Evolutionary conservation across 2,329 filamentous ascomycete species (phyloP).

Genomic region (Alternaria incomplexa): DNA sequence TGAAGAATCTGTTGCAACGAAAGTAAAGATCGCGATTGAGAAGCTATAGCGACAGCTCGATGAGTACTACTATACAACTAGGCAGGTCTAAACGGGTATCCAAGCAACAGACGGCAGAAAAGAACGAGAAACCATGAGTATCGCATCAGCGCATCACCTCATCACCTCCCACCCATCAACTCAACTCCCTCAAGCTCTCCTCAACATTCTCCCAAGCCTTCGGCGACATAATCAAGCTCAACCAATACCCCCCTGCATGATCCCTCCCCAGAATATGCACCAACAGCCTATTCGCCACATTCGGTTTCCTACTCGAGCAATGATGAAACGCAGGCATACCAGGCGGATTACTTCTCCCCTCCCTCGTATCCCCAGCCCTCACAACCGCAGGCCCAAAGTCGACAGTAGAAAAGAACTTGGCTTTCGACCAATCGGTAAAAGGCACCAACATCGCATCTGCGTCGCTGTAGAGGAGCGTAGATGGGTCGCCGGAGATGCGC

Average conservation of each 20-base stretch:
- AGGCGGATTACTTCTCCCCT: constrained; percentile 10
- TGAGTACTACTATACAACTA: background rate
- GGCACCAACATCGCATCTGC: constrained; percentile 15
- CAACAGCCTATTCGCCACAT: constrained; percentile 10
- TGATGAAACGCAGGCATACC: constrained; percentile 21
- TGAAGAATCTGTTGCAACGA: background rate
- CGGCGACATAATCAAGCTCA: constrained; percentile 11
- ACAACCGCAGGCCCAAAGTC: constrained; percentile 29
- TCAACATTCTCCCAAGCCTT: constrained; percentile 19
- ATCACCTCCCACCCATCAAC: background rate
- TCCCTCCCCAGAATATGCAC: constrained; percentile 23
- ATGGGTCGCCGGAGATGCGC: constrained; percentile 18
- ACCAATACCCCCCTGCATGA: constrained; percentile 15
- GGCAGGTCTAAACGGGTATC: background rate
- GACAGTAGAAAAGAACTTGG: constrained; percentile 16
- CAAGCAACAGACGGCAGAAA: background rate
- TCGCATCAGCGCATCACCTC: background rate
- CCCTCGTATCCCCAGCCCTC: constrained; percentile 1
- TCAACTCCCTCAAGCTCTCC: constrained; percentile 2
- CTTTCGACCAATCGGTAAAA: constrained; percentile 23
- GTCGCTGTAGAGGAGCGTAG: constrained; percentile 20
- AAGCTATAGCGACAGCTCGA: background rate
- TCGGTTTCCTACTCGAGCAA: constrained; percentile 8
- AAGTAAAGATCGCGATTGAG: background rate
- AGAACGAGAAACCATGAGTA: background rate